These are phyloP conservation scores for Medicago ruthenica DNA, from an alignment of 306 rosid genomes.

Conservation along the genomic window DNA sequence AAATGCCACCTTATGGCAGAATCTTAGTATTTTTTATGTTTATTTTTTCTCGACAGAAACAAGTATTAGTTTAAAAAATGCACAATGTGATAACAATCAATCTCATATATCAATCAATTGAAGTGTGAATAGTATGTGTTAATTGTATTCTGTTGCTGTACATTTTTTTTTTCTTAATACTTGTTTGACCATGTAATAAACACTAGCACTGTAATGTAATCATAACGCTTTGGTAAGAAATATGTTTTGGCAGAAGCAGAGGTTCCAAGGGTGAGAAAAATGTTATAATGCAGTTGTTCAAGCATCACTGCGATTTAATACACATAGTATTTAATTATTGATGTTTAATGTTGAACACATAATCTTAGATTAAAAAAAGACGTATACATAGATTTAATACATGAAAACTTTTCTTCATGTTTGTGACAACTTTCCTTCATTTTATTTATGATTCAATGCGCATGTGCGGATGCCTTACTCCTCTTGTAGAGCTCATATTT, in stretches of 20 bases:
- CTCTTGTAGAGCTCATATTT: neutral
- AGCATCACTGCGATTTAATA: no score
- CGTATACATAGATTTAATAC: neutral
- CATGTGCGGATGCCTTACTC: conserved; percentile 5
- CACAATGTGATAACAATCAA: conserved; percentile 39
- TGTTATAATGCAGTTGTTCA: neutral
- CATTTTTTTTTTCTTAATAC: neutral
- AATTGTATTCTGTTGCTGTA: conserved; percentile 29
- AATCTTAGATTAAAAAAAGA: neutral
- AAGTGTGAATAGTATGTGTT: conserved; percentile 62
- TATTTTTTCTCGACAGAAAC: conserved; percentile 41
- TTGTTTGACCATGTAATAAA: neutral
- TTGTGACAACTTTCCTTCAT: neutral
- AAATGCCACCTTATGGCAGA: no score
- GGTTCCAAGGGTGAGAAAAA: neutral
- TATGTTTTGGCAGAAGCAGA: conserved; percentile 9
- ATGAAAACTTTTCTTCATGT: neutral
- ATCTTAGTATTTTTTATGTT: conserved; percentile 24
- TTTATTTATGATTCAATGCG: conserved; percentile 11
- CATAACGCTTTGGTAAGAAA: conserved; percentile 8
- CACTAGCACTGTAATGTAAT: neutral
- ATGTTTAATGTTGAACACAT: neutral
- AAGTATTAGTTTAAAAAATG: conserved; percentile 38
- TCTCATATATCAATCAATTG: conserved; percentile 44
- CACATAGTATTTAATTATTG: no score